phyloP scores from a whole-genome alignment of 768 basidiomycete genomes.

The Rubroboletus satanas region DNA sequence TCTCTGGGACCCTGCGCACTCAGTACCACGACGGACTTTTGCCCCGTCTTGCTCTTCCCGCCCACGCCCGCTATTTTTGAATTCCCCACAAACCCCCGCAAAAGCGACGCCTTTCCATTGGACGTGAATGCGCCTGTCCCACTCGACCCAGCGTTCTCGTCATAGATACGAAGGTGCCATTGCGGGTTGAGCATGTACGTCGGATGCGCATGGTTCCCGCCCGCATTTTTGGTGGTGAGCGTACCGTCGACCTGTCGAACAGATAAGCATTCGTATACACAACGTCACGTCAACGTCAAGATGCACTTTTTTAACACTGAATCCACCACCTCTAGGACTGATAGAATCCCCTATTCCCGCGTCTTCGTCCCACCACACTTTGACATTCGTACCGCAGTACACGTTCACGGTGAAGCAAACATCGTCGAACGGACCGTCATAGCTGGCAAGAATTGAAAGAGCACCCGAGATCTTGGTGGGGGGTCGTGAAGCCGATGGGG shows the following conservation, averaged over 20 bases:
- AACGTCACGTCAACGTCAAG: background rate
- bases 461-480: conserved; percentile 33
- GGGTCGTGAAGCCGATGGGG: background rate
- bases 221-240: conserved; percentile 68
- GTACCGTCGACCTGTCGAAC: conserved; percentile 50
- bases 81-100: background rate
- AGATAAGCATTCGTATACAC: background rate
- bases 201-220: conserved; percentile 77
- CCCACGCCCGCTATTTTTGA: conserved; percentile 7
- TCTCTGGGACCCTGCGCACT: conserved; percentile 57
- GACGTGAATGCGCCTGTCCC: background rate
- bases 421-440: conserved; percentile 60
- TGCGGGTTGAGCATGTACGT: conserved; percentile 92
- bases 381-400: conserved; percentile 36
- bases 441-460: conserved; percentile 58
- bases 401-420: conserved; percentile 68
- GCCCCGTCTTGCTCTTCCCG: background rate
- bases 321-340: conserved; percentile 1
- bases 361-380: conserved; percentile 47
- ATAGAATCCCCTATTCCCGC: conserved; percentile 9
- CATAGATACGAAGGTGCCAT: conserved; percentile 62
- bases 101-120: background rate
- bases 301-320: conserved; percentile 17
- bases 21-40: conserved; percentile 42
- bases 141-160: conserved; percentile 20